phyloP scores from a whole-genome alignment of 2,329 filamentous ascomycete species.

The Fusarium sulawesiense region DNA sequence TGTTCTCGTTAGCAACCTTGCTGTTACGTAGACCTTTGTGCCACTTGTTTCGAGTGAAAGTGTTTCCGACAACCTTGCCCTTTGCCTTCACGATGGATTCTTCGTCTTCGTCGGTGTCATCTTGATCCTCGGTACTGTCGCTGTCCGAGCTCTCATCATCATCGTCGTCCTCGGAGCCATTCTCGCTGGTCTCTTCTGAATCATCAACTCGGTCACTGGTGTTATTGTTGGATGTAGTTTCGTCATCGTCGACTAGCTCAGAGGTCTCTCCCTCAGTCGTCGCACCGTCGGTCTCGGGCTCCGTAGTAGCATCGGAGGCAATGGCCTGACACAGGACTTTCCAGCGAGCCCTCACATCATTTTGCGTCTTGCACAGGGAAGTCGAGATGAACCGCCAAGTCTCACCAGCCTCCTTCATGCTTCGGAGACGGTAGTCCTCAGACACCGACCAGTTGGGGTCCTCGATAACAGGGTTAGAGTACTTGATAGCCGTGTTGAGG shows the following conservation, averaged over 20 bases:
- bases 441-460: conserved; percentile 50
- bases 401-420: conserved; percentile 49
- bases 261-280: background rate
- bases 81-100: conserved; percentile 12
- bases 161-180: background rate
- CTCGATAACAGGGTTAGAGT: background rate
- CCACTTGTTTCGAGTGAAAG: conserved; percentile 22
- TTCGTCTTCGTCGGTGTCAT: background rate
- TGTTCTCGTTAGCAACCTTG: conserved; percentile 39
- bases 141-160: background rate
- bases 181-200: background rate
- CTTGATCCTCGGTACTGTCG: background rate
- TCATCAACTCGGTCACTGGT: background rate
- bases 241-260: background rate
- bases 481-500: conserved; percentile 2
- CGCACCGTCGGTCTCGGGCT: conserved; percentile 1
- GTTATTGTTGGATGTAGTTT: background rate
- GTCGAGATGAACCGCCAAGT: conserved; percentile 49
- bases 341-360: conserved; percentile 50
- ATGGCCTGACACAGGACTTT: conserved; percentile 38
- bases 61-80: conserved; percentile 1
- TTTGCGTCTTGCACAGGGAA: conserved; percentile 45
- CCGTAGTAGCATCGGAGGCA: background rate
- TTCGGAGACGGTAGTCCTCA: conserved; percentile 50
- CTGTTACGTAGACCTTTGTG: conserved; percentile 37